These are phyloP conservation scores for Venturia carpophila DNA, from an alignment of 2,329 filamentous ascomycete genomes.

Conservation along the genomic window DNA sequence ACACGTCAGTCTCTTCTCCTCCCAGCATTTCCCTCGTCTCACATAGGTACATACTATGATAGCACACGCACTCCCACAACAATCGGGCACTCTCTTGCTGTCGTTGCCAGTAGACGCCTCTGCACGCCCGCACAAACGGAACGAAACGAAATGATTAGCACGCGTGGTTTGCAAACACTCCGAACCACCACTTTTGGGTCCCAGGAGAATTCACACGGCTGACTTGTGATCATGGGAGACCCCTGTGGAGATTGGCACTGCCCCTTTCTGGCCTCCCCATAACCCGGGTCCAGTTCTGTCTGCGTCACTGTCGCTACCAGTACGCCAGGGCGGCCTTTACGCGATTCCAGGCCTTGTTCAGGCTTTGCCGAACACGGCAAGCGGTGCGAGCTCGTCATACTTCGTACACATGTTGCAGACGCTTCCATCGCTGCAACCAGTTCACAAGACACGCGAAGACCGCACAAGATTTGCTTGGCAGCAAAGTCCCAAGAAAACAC, in stretches of 20 bases:
- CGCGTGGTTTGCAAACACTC: neutral
- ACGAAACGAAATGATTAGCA: neutral
- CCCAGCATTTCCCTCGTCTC: no score
- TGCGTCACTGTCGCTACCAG: neutral
- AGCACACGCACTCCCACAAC: no score
- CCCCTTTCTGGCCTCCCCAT: neutral
- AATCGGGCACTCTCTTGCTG: no score
- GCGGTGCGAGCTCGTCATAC: slow-evolving; percentile 1
- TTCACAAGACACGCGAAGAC: neutral
- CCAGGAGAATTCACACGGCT: neutral
- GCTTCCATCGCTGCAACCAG: neutral
- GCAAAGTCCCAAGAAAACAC: neutral
- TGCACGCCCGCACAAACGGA: neutral
- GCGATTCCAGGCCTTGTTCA: no score
- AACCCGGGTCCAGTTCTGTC: neutral
- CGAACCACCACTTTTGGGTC: neutral
- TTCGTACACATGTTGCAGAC: neutral
- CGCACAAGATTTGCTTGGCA: neutral
- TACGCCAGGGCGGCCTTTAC: neutral
- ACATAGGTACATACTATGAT: no score
- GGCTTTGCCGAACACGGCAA: neutral
- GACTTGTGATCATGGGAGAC: neutral
- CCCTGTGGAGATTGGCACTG: neutral
- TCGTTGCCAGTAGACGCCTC: no score
- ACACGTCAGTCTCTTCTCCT: no score